These are phyloP conservation scores for Sequoia sempervirens DNA, from an alignment of 75 land plant species.

Conservation along the genomic window DNA sequence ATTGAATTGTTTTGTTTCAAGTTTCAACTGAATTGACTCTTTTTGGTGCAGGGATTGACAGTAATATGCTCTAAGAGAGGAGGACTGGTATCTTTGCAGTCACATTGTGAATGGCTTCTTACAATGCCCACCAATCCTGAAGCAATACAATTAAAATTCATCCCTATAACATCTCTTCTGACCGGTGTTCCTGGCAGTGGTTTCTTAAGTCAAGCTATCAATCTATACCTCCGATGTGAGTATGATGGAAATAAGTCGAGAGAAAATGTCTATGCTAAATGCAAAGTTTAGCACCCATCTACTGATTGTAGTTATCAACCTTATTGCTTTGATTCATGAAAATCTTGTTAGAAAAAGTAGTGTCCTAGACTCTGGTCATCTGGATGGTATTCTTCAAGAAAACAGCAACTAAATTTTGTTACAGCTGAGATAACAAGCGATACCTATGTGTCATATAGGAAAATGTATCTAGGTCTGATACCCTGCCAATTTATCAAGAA, in stretches of 20 bases:
- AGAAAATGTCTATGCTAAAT: not conserved
- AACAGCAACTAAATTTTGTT: not conserved
- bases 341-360: not conserved
- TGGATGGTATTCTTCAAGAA: not conserved
- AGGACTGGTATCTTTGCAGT: constrained; percentile 28
- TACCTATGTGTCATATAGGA: not conserved
- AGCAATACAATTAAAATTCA: constrained; percentile 47
- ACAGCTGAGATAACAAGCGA: not conserved
- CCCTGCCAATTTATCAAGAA: not conserved
- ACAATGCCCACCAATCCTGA: constrained; percentile 61
- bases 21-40: not conserved
- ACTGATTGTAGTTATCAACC: not conserved
- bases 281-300: not conserved
- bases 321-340: not conserved
- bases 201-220: constrained; percentile 70
- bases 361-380: not conserved
- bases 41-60: constrained; percentile 48
- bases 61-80: constrained; percentile 61
- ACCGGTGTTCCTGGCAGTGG: constrained; percentile 61
- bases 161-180: constrained; percentile 74
- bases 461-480: not conserved
- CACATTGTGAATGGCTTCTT: constrained; percentile 68
- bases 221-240: constrained; percentile 75
- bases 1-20: not conserved
- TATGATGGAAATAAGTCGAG: not conserved